These are phyloP conservation scores for Chaetomidium leptoderma DNA, from an alignment of 495 filamentous ascomycete species.

Conservation along the genomic window DNA sequence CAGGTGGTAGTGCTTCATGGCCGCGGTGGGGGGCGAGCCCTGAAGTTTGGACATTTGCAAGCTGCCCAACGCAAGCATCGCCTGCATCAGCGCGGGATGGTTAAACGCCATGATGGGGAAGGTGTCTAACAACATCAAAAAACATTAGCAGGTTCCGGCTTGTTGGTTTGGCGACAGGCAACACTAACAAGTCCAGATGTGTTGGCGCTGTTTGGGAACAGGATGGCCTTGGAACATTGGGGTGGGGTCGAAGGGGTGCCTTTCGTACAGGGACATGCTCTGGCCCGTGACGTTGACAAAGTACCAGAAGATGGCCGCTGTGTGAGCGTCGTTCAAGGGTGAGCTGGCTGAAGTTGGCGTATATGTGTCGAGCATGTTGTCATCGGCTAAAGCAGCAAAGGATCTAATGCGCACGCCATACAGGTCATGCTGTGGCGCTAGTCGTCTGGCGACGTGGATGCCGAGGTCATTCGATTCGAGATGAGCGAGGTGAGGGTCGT, in stretches of 20 bases:
- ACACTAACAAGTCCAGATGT: conserved; percentile 68
- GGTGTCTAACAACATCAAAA: conserved; percentile 47
- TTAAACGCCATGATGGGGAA: conserved; percentile 80
- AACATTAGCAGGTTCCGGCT: conserved; percentile 14
- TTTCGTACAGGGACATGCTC: conserved; percentile 80
- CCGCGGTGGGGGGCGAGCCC: conserved; percentile 64
- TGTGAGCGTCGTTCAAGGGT: conserved; percentile 76
- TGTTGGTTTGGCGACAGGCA: background rate
- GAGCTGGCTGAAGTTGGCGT: conserved; percentile 67
- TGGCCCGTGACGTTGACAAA: conserved; percentile 89
- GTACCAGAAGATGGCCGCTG: conserved; percentile 84
- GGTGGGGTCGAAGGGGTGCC: conserved; percentile 73
- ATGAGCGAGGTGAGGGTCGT: conserved; percentile 27
- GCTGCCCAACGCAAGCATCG: conserved; percentile 83
- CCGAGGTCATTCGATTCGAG: conserved; percentile 40
- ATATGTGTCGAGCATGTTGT: conserved; percentile 74
- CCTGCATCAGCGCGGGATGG: conserved; percentile 80
- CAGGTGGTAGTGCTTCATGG: conserved; percentile 88
- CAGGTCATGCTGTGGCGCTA: conserved; percentile 31
- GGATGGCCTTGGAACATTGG: conserved; percentile 61
- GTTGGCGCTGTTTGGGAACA: conserved; percentile 65
- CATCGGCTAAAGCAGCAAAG: conserved; percentile 39
- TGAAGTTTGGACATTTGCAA: conserved; percentile 86
- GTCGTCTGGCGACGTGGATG: conserved; percentile 34
- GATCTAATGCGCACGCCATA: conserved; percentile 39